These are phyloP conservation scores for Hsuehochloa calcarea DNA, from an alignment of 176 grass and related monocot species.

Conservation along the genomic window DNA sequence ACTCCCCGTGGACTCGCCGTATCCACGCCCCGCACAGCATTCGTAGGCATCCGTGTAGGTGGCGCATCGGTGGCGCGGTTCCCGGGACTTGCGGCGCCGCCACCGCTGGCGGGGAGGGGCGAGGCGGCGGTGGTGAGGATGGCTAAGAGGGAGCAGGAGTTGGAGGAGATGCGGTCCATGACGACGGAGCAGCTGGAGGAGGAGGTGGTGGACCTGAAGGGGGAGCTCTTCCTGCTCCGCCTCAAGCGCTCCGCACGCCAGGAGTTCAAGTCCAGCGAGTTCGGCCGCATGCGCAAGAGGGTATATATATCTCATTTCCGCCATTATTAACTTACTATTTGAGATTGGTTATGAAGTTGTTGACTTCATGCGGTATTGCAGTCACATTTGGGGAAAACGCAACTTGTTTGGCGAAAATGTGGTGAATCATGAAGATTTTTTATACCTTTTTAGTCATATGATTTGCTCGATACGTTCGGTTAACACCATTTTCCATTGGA, in stretches of 20 bases:
- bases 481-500: background rate
- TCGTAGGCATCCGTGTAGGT: conserved; percentile 3
- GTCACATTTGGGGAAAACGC: background rate
- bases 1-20: conserved; percentile 22
- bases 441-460: background rate
- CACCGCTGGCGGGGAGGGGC: conserved; percentile 6
- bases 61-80: conserved; percentile 16
- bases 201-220: conserved; percentile 91
- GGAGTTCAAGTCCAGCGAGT: conserved; percentile 84
- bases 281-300: conserved; percentile 81
- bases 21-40: conserved; percentile 9
- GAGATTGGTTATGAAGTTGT: background rate
- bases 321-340: background rate
- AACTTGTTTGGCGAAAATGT: background rate
- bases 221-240: conserved; percentile 95
- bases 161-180: conserved; percentile 83
- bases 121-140: conserved; percentile 46
- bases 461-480: background rate
- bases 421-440: background rate
- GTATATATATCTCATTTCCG: conserved; percentile 34
- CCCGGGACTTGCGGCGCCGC: conserved; percentile 20
- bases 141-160: conserved; percentile 83
- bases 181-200: conserved; percentile 69
- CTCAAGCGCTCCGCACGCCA: conserved; percentile 89
- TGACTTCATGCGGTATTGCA: background rate